Conservation (phyloP, 1,284 basidiomycete species). For the Cutaneotrichosporon mucoides region DNA sequence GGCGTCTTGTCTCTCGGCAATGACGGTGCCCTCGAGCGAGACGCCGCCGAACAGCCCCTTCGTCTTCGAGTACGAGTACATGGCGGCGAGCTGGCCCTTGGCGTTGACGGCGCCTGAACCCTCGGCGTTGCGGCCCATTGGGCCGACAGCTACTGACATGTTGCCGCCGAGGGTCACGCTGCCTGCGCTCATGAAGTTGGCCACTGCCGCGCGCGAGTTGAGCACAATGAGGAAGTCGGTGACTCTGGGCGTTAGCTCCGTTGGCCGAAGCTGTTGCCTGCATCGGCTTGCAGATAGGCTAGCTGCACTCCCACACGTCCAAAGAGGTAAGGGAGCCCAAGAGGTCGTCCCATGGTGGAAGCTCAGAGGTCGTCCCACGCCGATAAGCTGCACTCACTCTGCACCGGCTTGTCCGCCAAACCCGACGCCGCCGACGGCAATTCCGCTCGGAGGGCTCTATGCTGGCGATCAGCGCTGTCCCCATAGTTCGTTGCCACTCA, state of each 20-base stretch:
- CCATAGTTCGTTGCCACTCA: conserved; percentile 51
- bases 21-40: conserved; percentile 88
- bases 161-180: conserved; percentile 58
- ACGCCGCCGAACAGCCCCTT: conserved; percentile 77
- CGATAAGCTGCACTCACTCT: conserved; percentile 43
- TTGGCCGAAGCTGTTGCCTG: too few species aligned
- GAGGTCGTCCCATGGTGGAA: too few species aligned
- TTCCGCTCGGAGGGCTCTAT: conserved; percentile 92
- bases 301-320: too few species aligned
- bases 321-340: too few species aligned
- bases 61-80: conserved; percentile 96
- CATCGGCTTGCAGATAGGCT: too few species aligned
- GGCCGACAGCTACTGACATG: conserved; percentile 71
- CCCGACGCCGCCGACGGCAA: conserved; percentile 90
- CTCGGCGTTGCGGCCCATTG: conserved; percentile 90
- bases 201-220: conserved; percentile 62
- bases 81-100: conserved; percentile 84
- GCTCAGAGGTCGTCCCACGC: too few species aligned
- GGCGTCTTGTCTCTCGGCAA: conserved; percentile 89
- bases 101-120: conserved; percentile 81
- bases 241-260: conserved; percentile 50
- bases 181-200: conserved; percentile 91
- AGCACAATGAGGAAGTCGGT: conserved; percentile 93
- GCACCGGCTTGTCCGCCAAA: conserved; percentile 67
- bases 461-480: conserved; percentile 51